Conservation (phyloP, 345 rosid species). For the Cardamine occulta region DNA sequence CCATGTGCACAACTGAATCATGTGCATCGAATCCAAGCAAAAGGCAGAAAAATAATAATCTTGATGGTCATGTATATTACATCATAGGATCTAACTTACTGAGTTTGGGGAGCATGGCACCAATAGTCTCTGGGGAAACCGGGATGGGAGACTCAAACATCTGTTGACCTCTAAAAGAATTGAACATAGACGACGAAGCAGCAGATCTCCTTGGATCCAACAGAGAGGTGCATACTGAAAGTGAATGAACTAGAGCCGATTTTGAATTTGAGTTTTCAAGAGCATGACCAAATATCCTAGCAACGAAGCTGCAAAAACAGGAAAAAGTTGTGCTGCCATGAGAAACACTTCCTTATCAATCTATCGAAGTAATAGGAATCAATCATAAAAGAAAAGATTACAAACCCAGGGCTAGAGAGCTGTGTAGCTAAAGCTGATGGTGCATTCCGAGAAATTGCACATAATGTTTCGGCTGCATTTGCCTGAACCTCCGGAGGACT, state of each 20-base stretch:
- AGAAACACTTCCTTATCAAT: slow-evolving; percentile 19
- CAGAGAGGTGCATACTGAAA: slow-evolving; percentile 94
- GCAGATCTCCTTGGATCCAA: slow-evolving; percentile 91
- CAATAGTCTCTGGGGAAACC: slow-evolving; percentile 78
- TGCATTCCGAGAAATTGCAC: slow-evolving; percentile 89
- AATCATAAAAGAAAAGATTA: slow-evolving; percentile 26
- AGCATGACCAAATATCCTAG: slow-evolving; percentile 91
- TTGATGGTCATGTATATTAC: slow-evolving; percentile 20
- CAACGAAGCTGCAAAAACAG: slow-evolving; percentile 68
- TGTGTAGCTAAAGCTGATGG: slow-evolving; percentile 90
- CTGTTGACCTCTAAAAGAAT: slow-evolving; percentile 78
- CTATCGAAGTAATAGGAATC: neutral
- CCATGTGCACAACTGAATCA: slow-evolving; percentile 2
- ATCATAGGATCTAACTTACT: slow-evolving; percentile 56
- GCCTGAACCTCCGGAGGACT: slow-evolving; percentile 87
- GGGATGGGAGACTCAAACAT: slow-evolving; percentile 77
- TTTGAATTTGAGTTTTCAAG: slow-evolving; percentile 89
- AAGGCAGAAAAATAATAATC: neutral
- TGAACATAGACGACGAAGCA: slow-evolving; percentile 67
- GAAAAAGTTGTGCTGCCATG: slow-evolving; percentile 20
- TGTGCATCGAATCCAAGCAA: slow-evolving; percentile 24
- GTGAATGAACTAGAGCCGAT: slow-evolving; percentile 89
- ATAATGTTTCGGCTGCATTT: slow-evolving; percentile 91
- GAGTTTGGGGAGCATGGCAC: slow-evolving; percentile 96
- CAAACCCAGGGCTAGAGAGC: slow-evolving; percentile 89